Evolutionary conservation across 2,329 filamentous ascomycete species (phyloP), one percentile per base, ranked within the genome.

Genomic region (Lecanicillium sp.): DNA sequence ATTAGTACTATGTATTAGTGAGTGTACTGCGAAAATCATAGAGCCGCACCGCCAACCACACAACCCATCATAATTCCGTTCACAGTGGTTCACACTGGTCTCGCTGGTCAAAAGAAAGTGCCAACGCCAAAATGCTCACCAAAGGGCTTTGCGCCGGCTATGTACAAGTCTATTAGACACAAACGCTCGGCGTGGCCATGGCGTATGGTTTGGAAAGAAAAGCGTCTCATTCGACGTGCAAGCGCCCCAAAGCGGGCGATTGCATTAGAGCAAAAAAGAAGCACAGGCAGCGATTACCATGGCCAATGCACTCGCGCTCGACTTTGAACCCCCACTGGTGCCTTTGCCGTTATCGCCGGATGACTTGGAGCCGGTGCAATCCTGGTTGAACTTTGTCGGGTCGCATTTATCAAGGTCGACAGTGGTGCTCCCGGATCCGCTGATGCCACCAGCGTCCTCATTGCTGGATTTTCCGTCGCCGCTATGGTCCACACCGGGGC

Each of bases 361-460:
- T 11, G 22, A 25, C 22, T 25, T 25, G 7, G 22, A 25, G 34
- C 36, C 44, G 44, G 50, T 49, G 49, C 65, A 68, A 41, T 56
- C 48, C 48, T 70, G 65, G 40, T 59, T 56, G 49, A 72, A 72
- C 34, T 56, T 57, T 22, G 46, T 56, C 7, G 54, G 46, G 10
- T 56, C 47, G 46, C 68, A 71, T 42, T 54, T 50, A 14, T 49
- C 42, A 12, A 52, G 55, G 36, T 53, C 46, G 17, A 47, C 49
- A 18, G 41, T 32, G 17, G 43, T 37, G 27, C 48, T 48, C 33
- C 43, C 38, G 19, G 46, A 46, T 15, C 41, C 43, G 9, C 48
- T 46, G 15, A 45, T 45, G 19, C 48, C 49, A 17, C 46, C 42
- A 10, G 49, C 44, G 13, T 38, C 44, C 2, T 46, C 37, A 15